Evolutionary conservation across 1,284 basidiomycete species (phyloP).

Genomic region (Cutaneotrichosporon curvatum): DNA sequence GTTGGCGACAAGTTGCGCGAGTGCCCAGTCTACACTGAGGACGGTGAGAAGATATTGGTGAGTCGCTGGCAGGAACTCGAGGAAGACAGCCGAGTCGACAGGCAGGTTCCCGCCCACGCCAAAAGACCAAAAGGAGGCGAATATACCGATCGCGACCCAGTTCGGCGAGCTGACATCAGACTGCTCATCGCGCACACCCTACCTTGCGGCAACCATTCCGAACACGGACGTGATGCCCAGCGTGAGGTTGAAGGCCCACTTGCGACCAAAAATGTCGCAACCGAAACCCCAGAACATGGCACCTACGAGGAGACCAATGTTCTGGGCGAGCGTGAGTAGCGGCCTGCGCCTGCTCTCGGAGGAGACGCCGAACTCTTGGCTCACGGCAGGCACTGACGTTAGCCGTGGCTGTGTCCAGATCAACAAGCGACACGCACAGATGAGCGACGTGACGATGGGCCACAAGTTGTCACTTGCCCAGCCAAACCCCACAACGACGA

Average conservation of each 20-base stretch:
- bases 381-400: slow-evolving; percentile 47
- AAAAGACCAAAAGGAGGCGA: slow-evolving; percentile 56
- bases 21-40: slow-evolving; percentile 59
- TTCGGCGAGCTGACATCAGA: slow-evolving; percentile 42
- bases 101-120: slow-evolving; percentile 58
- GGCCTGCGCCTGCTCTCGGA: slow-evolving; percentile 11
- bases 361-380: slow-evolving; percentile 49
- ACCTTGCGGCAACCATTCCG: slow-evolving; percentile 54
- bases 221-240: slow-evolving; percentile 57
- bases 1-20: slow-evolving; percentile 47
- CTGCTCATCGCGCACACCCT: neutral
- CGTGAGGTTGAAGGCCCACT: slow-evolving; percentile 58
- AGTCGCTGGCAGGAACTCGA: slow-evolving; percentile 55
- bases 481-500: slow-evolving; percentile 48
- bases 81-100: slow-evolving; percentile 55
- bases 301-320: slow-evolving; percentile 33
- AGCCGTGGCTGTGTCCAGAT: slow-evolving; percentile 16
- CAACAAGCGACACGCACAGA: slow-evolving; percentile 1
- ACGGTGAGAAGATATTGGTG: slow-evolving; percentile 56
- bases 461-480: slow-evolving; percentile 46
- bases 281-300: slow-evolving; percentile 50
- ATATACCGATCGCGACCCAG: slow-evolving; percentile 54
- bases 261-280: slow-evolving; percentile 49
- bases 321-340: slow-evolving; percentile 29
- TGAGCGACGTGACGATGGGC: slow-evolving; percentile 26